Base-by-base conservation (phyloP, 2,329 filamentous ascomycete species). In the Ophiostoma quercus region DNA sequence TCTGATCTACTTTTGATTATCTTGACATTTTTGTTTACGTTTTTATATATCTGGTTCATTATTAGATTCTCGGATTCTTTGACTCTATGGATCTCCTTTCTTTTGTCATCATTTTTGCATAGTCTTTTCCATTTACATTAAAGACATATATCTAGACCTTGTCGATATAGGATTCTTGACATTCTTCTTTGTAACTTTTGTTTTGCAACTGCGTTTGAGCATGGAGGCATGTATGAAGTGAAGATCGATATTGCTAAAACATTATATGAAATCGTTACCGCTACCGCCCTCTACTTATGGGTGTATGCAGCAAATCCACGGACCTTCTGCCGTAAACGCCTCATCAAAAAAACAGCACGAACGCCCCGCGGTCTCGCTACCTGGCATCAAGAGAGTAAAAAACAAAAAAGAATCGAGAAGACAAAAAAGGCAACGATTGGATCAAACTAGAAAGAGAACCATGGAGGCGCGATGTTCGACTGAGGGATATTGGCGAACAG, bases 401-500 rank as follows among this genome's bases (percentile, higher is more conserved):
- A 54, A 54, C 19, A 22, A 22, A n/a, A 22, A 54, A 54, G 8
- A 51, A 54, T 29, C 25, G 25, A 2, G 3, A 22, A 54, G 2
- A 14, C 1, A 47, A 19, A 47, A 47, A 19, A 47, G 11, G 5
- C 22, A 11, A 54, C 7, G 9, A 11, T 9, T 22, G n/a, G 19
- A 22, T 11, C 25, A 29, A 2, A 29, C 25, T 29, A 29, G 16
- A 72, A 43, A n/a, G 68, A 37, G 39, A 70, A 73, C 72, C 72
- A 73, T 0, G 70, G 62, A 37, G 68, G 25, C 3, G 43, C 25
- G 2, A 67, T 39, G 2, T 57, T 63, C 37, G 68, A 32, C 39
- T 70, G 71, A 6, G 68, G 41, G 16, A 72, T 43, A 43, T 37
- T 68, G 54, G 47, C 57, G 67, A 70, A 72, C 66, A 71, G 43